Percentiles rank a stretch among this genome's conserved stretches.
Conservation (phyloP, 225 moss, liverwort and hornwort species). For the Straminergon stramineum region DNA sequence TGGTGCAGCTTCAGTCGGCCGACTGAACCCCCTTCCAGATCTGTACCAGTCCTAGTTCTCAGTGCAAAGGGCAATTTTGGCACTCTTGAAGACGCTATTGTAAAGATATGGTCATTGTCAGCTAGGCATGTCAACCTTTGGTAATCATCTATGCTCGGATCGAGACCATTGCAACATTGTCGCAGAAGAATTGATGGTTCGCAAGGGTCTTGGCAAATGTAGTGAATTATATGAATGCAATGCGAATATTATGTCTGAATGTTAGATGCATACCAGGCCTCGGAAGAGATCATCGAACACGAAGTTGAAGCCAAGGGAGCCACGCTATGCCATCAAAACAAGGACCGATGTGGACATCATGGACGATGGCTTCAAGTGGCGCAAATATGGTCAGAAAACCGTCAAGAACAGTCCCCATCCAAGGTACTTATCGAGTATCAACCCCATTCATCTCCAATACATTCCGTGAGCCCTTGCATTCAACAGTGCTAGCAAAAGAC, state of each 20-base stretch:
- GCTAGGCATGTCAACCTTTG: not conserved
- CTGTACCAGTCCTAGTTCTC: not conserved
- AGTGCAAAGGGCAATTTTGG: not conserved
- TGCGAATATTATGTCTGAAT: not conserved
- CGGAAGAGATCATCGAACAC: slow-evolving; percentile 5
- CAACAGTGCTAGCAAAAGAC: not conserved
- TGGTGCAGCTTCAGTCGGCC: not conserved
- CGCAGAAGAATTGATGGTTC: not conserved
- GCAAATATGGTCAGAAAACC: slow-evolving; percentile 44
- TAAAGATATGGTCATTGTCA: not conserved
- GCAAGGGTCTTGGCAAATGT: not conserved
- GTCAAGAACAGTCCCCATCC: slow-evolving; percentile 46
- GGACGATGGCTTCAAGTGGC: slow-evolving; percentile 53
- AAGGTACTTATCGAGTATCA: not conserved
- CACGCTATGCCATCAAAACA: slow-evolving; percentile 42
- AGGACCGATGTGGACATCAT: slow-evolving; percentile 44
- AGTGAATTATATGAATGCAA: not conserved
- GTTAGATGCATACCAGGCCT: not conserved
- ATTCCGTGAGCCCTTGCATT: not conserved
- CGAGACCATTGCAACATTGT: not conserved
- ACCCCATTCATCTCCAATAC: not conserved
- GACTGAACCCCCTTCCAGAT: not conserved
- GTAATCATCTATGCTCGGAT: not conserved
- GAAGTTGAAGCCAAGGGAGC: slow-evolving; percentile 17
- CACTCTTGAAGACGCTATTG: not conserved